phyloP scores from a whole-genome alignment of 2,329 filamentous ascomycete genomes.

The Ploettnerulaceae sp. region DNA sequence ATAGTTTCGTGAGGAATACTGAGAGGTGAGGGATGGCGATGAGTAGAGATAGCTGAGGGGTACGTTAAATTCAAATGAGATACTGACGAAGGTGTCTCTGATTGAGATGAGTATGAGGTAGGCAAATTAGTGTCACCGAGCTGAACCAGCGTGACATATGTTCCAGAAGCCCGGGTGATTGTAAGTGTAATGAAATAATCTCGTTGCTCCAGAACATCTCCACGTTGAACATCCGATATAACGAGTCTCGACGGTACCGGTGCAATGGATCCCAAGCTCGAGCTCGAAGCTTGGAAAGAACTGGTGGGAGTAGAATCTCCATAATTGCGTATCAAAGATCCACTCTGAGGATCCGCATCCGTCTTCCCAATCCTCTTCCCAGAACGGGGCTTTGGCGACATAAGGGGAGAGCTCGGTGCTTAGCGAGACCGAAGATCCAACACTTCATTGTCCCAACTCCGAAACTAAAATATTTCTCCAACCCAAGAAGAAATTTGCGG shows the following conservation, averaged over 20 bases:
- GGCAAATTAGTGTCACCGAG: not conserved
- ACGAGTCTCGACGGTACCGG: not conserved
- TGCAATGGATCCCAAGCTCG: not conserved
- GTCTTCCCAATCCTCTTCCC: not conserved
- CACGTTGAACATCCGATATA: not conserved
- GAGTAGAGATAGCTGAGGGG: no score
- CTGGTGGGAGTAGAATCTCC: not conserved
- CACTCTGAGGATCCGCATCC: not conserved
- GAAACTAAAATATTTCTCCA: not conserved
- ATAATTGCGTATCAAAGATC: not conserved
- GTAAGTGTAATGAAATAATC: conserved; percentile 3
- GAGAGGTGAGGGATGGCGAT: not conserved
- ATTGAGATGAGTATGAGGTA: not conserved
- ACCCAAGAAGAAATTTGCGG: not conserved
- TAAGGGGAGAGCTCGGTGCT: not conserved
- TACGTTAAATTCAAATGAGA: no score
- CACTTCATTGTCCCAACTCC: conserved; percentile 1
- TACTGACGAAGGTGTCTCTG: not conserved
- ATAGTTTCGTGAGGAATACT: not conserved
- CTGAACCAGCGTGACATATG: conserved; percentile 1
- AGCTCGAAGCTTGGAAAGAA: no score
- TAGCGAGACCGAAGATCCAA: not conserved
- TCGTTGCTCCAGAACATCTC: not conserved
- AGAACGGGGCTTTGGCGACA: conserved; percentile 2
- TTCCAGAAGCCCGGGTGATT: not conserved